Conservation (phyloP, 495 filamentous ascomycete genomes). For the Aspergillus bridgeri region DNA sequence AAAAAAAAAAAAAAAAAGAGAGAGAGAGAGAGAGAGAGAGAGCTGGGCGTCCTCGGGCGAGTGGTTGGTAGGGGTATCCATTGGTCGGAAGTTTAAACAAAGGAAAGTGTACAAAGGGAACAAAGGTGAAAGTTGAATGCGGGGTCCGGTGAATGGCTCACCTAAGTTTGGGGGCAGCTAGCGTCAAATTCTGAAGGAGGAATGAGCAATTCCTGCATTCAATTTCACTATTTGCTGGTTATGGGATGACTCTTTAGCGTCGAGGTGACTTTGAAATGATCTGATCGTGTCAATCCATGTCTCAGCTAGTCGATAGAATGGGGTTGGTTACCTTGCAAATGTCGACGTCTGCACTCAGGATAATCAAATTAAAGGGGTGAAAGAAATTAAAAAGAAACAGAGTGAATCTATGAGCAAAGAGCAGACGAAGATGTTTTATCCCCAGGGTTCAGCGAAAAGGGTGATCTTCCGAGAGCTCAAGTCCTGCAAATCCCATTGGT, state of each 20-base stretch:
- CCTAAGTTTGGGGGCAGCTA: not conserved
- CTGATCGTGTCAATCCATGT: not conserved
- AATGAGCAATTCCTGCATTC: not conserved
- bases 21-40: no score
- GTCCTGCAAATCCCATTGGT: not conserved
- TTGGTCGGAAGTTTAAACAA: not conserved
- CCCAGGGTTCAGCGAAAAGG: not conserved
- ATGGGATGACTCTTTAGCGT: not conserved
- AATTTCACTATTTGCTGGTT: not conserved
- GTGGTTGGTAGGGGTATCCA: not conserved
- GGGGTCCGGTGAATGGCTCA: not conserved
- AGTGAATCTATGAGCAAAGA: not conserved
- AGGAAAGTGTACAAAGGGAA: not conserved
- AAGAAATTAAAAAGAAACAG: not conserved
- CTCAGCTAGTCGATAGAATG: not conserved
- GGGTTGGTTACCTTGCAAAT: not conserved
- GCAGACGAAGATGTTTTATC: not conserved
- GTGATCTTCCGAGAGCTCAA: not conserved
- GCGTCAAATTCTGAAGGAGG: not conserved
- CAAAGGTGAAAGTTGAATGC: not conserved
- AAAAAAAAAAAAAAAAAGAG: no score
- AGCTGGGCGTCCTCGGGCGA: not conserved
- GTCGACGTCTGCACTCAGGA: not conserved
- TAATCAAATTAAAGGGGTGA: not conserved
- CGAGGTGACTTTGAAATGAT: not conserved